Conservation (phyloP, 2,329 filamentous ascomycete genomes). For the Hirsutella minnesotensis region DNA sequence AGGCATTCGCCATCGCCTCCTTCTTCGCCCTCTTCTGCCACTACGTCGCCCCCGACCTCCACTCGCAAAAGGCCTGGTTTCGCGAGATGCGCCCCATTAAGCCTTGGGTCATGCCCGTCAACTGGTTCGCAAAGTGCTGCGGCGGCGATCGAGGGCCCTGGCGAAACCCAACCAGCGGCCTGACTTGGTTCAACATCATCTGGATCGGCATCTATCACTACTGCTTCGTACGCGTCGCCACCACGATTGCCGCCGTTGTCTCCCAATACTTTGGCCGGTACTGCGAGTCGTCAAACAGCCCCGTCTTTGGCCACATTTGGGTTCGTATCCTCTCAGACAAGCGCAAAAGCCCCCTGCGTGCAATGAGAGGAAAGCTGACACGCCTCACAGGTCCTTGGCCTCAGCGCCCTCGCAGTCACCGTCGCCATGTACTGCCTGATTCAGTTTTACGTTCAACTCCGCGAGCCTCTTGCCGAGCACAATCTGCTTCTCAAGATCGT, state of each 20-base stretch:
- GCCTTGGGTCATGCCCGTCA: slow-evolving; percentile 65
- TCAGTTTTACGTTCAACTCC: slow-evolving; percentile 75
- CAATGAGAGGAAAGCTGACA: too few relatives aligned
- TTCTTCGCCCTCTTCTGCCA: slow-evolving; percentile 78
- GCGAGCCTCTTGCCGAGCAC: slow-evolving; percentile 54
- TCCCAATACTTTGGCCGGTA: slow-evolving; percentile 59
- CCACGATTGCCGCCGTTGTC: slow-evolving; percentile 67
- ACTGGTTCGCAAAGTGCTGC: slow-evolving; percentile 57
- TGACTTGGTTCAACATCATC: slow-evolving; percentile 85
- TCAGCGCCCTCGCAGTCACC: slow-evolving; percentile 61
- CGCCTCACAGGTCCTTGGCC: slow-evolving; percentile 41
- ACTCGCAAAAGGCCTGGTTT: slow-evolving; percentile 75
- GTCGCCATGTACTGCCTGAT: slow-evolving; percentile 84
- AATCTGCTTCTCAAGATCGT: slow-evolving; percentile 68
- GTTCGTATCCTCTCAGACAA: slow-evolving; percentile 37
- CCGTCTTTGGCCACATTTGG: slow-evolving; percentile 77
- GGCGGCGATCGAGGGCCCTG: slow-evolving; percentile 58
- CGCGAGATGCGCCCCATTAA: slow-evolving; percentile 50
- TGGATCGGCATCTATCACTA: slow-evolving; percentile 81
- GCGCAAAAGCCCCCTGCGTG: too few relatives aligned
- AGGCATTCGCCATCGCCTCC: slow-evolving; percentile 77
- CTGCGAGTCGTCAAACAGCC: slow-evolving; percentile 67
- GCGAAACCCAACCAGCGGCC: slow-evolving; percentile 64
- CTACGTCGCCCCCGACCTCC: slow-evolving; percentile 66
- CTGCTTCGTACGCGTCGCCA: slow-evolving; percentile 67